phyloP scores from a whole-genome alignment of 352 stramenopile species.

The Phytophthora ohioensis region DNA sequence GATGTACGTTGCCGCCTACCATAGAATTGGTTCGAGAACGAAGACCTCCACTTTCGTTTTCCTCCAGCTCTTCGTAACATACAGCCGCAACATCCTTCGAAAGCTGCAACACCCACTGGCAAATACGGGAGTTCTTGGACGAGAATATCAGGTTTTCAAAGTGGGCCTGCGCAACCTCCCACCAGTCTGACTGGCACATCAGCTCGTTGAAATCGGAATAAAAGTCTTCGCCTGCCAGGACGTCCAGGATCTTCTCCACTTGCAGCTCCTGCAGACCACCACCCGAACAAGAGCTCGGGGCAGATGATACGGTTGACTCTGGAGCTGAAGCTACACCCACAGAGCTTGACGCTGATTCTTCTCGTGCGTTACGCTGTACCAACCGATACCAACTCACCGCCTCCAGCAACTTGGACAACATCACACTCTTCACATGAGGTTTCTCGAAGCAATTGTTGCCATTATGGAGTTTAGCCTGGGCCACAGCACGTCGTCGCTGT shows the following conservation, averaged over 20 bases:
- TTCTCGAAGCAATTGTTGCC: constrained; percentile 72
- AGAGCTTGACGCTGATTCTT: constrained; percentile 66
- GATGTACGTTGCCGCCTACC: constrained; percentile 7
- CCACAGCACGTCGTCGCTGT: constrained; percentile 60
- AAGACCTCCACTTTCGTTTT: constrained; percentile 33
- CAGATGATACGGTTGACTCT: constrained; percentile 32
- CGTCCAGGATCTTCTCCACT: constrained; percentile 77
- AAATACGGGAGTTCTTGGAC: constrained; percentile 68
- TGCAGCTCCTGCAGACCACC: constrained; percentile 70
- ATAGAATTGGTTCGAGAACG: constrained; percentile 23
- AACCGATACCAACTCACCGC: constrained; percentile 88
- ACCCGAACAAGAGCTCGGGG: constrained; percentile 27
- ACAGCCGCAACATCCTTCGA: constrained; percentile 69
- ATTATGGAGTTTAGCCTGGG: constrained; percentile 68
- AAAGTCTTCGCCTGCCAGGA: constrained; percentile 83
- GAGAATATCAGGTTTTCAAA: constrained; percentile 90
- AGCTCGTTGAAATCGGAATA: constrained; percentile 85
- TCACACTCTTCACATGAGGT: constrained; percentile 60
- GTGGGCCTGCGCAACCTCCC: constrained; percentile 85
- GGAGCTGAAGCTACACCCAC: constrained; percentile 43
- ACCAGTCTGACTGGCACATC: constrained; percentile 84
- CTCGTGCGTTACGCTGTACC: constrained; percentile 78
- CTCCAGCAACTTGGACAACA: constrained; percentile 80
- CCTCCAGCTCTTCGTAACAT: constrained; percentile 68
- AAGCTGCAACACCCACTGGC: constrained; percentile 74